Percentiles rank a stretch among this genome's conserved stretches.
phyloP scores from a whole-genome alignment of 768 basidiomycete genomes.

The Termitomyces sp. region DNA sequence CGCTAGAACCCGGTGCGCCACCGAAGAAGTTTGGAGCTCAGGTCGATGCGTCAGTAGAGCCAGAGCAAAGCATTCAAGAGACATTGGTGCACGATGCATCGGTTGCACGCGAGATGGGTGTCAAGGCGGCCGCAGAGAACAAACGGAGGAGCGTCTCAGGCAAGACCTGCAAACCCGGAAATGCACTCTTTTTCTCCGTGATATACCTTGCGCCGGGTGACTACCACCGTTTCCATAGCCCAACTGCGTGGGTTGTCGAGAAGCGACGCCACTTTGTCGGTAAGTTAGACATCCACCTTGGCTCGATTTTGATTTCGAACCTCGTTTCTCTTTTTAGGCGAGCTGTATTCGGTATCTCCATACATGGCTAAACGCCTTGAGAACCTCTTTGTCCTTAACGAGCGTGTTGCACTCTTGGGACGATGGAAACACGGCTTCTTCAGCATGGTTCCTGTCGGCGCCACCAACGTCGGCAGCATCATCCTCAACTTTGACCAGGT shows the following conservation, averaged over 20 bases:
- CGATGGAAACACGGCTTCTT: conserved; percentile 97
- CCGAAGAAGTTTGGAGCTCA: conserved; percentile 60
- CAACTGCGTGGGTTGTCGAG: conserved; percentile 97
- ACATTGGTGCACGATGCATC: conserved; percentile 63
- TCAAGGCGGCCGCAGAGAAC: conserved; percentile 30
- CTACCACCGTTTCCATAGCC: conserved; percentile 96
- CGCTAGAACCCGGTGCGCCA: conserved; percentile 22
- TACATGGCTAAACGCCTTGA: conserved; percentile 90
- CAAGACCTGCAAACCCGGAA: conserved; percentile 61
- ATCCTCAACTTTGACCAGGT: conserved; percentile 93
- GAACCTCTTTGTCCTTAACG: conserved; percentile 96
- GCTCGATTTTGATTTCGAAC: not conserved
- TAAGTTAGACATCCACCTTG: conserved; percentile 21
- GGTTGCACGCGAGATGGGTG: conserved; percentile 73
- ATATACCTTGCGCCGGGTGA: conserved; percentile 98
- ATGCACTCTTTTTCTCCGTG: conserved; percentile 88
- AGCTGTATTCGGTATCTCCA: conserved; percentile 94
- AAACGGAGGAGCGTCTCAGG: conserved; percentile 33
- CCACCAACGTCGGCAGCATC: conserved; percentile 97
- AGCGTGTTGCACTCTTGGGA: conserved; percentile 92
- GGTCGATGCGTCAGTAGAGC: conserved; percentile 68
- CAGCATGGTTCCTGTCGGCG: conserved; percentile 95
- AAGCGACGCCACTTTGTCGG: conserved; percentile 93
- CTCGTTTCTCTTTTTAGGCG: conserved; percentile 43
- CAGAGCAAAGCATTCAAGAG: conserved; percentile 49